Conservation (phyloP, 352 stramenopile species). For the Pythium vanterpoolii region DNA sequence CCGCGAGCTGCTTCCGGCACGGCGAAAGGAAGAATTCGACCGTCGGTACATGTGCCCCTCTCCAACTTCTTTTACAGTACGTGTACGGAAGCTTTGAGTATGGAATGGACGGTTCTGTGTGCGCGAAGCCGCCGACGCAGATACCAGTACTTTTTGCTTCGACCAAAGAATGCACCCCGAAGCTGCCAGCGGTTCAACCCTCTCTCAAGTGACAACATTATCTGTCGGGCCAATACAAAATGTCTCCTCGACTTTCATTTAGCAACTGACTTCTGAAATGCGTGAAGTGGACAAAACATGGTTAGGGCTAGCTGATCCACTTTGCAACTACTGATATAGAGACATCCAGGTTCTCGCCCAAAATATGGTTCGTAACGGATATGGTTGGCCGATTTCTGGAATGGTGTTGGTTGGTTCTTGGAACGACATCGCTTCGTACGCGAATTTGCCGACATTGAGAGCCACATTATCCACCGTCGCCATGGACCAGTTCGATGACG, state of each 20-base stretch:
- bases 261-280: background rate
- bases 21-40: constrained; percentile 4
- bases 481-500: constrained; percentile 76
- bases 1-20: background rate
- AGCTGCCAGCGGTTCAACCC: background rate
- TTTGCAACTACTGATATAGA: constrained; percentile 11
- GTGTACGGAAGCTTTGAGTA: too few species aligned
- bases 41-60: background rate
- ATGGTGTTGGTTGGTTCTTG: constrained; percentile 27
- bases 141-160: background rate
- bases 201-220: background rate
- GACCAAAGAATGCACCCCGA: background rate
- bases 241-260: background rate
- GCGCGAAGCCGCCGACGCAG: too few species aligned
- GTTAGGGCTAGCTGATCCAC: constrained; percentile 22
- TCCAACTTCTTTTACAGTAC: background rate
- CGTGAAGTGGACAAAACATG: constrained; percentile 14
- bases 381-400: constrained; percentile 15
- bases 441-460: too few species aligned
- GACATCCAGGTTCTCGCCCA: background rate
- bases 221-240: background rate
- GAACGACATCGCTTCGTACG: constrained; percentile 20
- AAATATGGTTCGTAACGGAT: constrained; percentile 6
- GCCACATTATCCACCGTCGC: too few species aligned
- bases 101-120: too few species aligned